Evolutionary conservation across 2,329 filamentous ascomycete species (phyloP), one percentile per base, ranked within the genome.

Genomic region (Botrytis deweyae): DNA sequence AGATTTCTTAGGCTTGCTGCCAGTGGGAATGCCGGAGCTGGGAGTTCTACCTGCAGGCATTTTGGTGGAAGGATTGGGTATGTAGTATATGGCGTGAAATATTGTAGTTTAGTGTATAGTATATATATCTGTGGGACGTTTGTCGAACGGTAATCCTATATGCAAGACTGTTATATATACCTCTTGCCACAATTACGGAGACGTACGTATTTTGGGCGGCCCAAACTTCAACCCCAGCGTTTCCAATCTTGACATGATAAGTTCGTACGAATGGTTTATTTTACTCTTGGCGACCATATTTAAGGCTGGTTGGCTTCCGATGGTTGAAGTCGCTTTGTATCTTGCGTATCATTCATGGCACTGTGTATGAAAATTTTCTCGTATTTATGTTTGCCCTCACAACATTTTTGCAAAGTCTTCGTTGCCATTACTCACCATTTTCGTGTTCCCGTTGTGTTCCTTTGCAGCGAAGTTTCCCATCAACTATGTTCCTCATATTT

Each of bases 401-500:
- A n/a, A 1, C 6, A 25, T n/a, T 16, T 18, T 8, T 18, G 3
- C 7, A 62, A 25, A 62, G 59, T 40, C 59, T 22, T n/a, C 36
- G 18, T 7, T n/a, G n/a, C 3, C 14, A 33, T 33, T 59, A 4
- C 29, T 29, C 29, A 33, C 16, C 3, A 33, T 36, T 36, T 22
- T 9, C 22, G 16, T 22, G 33, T 36, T 36, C 4, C 58, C 25
- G 36, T 4, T 4, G 33, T 25, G 36, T 38, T 38, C 5, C 36
- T 16, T n/a, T 62, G 36, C 33, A 38, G 33, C 3, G 5, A 38
- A 25, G 0, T 22, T 4, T 38, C 59, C 22, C 9, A 22, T 22
- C 9, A 3, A 36, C 10, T 22, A 12, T 7, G 5, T 6, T 36
- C 0, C 58, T 33, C 33, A 0, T 12, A 0, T 7, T 25, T 38